These are phyloP conservation scores for Globisporangium iwayamae DNA, from an alignment of 352 stramenopile genomes.

Conservation along the genomic window DNA sequence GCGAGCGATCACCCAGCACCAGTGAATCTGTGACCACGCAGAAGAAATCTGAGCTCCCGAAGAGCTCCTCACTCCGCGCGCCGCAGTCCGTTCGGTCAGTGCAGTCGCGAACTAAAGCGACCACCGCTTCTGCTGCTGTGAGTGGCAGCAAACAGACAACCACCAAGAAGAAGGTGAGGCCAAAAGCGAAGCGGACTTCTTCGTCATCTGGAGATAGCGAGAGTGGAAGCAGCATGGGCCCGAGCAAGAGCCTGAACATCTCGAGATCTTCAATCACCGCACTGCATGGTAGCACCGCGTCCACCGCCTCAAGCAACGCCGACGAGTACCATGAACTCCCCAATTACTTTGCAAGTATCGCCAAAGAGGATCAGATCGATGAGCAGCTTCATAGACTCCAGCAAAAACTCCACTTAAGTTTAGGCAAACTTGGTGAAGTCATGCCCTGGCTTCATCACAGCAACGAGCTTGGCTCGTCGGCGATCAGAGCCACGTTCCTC, in stretches of 20 bases:
- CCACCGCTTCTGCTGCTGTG: not conserved
- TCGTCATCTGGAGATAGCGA: conserved; percentile 1
- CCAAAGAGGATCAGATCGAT: not conserved
- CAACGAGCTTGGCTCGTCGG: conserved; percentile 10
- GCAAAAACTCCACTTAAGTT: not conserved
- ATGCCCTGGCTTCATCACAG: conserved; percentile 20
- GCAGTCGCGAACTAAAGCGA: conserved; percentile 1
- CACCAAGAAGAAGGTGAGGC: conserved; percentile 4
- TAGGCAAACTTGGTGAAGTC: conserved; percentile 19
- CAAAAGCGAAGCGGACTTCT: not conserved
- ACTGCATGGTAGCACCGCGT: not conserved
- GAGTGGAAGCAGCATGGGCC: not conserved
- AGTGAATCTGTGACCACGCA: not conserved
- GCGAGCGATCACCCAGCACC: conserved; percentile 9
- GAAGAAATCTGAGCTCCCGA: not conserved
- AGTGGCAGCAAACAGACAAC: not conserved
- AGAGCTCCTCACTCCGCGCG: not conserved
- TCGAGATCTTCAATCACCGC: not conserved
- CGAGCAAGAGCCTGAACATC: not conserved
- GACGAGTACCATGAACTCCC: not conserved
- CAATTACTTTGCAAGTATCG: not conserved
- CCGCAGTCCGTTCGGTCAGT: conserved; percentile 4
- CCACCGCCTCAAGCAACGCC: not conserved
- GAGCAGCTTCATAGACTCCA: conserved; percentile 10
- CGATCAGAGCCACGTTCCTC: conserved; percentile 35